Conservation (phyloP, 2,329 filamentous ascomycete species). For the Cladosporium sp. region DNA sequence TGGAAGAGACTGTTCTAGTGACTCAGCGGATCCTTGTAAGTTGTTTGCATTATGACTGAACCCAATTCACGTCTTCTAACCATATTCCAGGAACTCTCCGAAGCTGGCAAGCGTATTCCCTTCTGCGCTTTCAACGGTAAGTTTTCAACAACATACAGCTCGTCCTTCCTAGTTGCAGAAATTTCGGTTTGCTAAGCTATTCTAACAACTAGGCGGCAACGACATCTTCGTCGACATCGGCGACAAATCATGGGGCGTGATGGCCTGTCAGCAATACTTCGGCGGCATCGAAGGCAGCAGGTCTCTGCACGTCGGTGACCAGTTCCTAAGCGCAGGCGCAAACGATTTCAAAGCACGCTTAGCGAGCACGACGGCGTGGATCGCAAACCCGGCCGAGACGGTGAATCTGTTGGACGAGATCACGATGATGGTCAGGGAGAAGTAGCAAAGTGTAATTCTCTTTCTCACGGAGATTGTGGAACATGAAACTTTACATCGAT, state of each 20-base stretch:
- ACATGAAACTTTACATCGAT: neutral
- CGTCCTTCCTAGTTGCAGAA: neutral
- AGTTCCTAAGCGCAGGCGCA: slow-evolving; percentile 90
- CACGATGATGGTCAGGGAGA: slow-evolving; percentile 28
- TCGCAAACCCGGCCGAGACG: slow-evolving; percentile 88
- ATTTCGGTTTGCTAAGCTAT: slow-evolving; percentile 24
- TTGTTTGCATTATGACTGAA: neutral
- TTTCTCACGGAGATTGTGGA: neutral
- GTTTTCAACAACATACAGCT: slow-evolving; percentile 34
- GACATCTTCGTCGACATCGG: slow-evolving; percentile 99
- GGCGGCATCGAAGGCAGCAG: slow-evolving; percentile 71
- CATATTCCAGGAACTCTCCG: slow-evolving; percentile 63
- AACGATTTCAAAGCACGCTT: slow-evolving; percentile 97
- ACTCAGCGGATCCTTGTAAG: slow-evolving; percentile 78
- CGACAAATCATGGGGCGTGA: slow-evolving; percentile 94
- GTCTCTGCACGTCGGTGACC: slow-evolving; percentile 91
- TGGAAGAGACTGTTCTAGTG: slow-evolving; percentile 94
- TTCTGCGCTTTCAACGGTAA: slow-evolving; percentile 92
- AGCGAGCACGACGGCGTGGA: slow-evolving; percentile 95
- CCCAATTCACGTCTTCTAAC: neutral
- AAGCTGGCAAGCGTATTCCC: slow-evolving; percentile 68
- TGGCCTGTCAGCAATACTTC: slow-evolving; percentile 89
- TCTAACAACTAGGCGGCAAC: slow-evolving; percentile 61
- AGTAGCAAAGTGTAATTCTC: neutral
- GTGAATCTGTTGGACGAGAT: slow-evolving; percentile 87